Evolutionary conservation across 1,284 basidiomycete species (phyloP).

Genomic region (Ustilago lituana): DNA sequence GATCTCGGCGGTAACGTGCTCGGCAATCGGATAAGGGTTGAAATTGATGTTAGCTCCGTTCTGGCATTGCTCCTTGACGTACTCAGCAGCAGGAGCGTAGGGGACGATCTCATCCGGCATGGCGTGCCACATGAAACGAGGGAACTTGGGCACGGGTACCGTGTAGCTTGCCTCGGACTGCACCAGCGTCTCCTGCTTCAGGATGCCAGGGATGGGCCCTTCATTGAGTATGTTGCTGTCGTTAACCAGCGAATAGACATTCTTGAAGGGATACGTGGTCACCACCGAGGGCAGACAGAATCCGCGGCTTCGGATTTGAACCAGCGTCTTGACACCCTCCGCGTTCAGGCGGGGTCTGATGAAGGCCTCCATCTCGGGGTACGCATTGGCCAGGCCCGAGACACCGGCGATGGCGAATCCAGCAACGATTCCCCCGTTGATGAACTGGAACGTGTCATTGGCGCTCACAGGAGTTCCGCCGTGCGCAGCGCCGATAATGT

Average conservation of each 20-base stretch:
- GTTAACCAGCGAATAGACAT: slow-evolving; percentile 44
- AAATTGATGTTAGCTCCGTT: slow-evolving; percentile 58
- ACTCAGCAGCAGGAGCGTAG: slow-evolving; percentile 36
- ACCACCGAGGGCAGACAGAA: slow-evolving; percentile 42
- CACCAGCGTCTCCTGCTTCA: slow-evolving; percentile 45
- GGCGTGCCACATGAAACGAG: slow-evolving; percentile 58
- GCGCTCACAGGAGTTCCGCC: slow-evolving; percentile 59
- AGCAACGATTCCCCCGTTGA: slow-evolving; percentile 48
- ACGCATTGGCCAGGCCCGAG: slow-evolving; percentile 33
- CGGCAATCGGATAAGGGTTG: slow-evolving; percentile 32
- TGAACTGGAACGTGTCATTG: slow-evolving; percentile 30
- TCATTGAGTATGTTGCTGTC: slow-evolving; percentile 39
- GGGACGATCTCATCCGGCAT: slow-evolving; percentile 60
- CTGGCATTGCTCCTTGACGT: slow-evolving; percentile 57
- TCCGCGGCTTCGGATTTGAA: slow-evolving; percentile 17
- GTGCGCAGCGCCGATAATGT: slow-evolving; percentile 54
- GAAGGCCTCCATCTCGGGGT: slow-evolving; percentile 41
- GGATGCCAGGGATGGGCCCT: slow-evolving; percentile 20
- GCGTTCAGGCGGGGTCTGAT: slow-evolving; percentile 21
- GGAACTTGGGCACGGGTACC: slow-evolving; percentile 53
- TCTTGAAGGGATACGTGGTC: slow-evolving; percentile 17
- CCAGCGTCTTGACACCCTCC: slow-evolving; percentile 19
- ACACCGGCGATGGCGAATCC: slow-evolving; percentile 57
- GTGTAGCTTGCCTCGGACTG: slow-evolving; percentile 20
- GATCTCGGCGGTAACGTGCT: slow-evolving; percentile 48